Percentiles rank a stretch among this genome's conserved stretches.
phyloP scores from a whole-genome alignment of 208 protist species.

The Leishmania arabica region DNA sequence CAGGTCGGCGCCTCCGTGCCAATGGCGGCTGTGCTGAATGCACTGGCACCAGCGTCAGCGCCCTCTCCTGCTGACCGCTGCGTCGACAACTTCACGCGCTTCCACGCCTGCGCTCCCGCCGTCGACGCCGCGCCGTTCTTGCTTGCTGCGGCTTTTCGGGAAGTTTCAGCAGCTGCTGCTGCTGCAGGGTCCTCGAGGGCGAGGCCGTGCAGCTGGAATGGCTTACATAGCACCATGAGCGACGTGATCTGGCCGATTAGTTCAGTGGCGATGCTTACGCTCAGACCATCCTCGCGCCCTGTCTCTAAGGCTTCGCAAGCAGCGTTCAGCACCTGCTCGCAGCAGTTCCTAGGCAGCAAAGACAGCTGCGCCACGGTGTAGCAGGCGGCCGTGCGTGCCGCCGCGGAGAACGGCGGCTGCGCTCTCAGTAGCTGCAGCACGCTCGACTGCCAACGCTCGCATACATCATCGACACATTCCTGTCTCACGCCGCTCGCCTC shows the following conservation, averaged over 20 bases:
- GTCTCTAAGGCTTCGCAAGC: slow-evolving; percentile 34
- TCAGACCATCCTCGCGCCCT: slow-evolving; percentile 22
- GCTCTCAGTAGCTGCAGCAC: slow-evolving; percentile 45
- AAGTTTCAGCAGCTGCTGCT: not conserved
- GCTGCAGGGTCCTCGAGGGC: slow-evolving; percentile 8
- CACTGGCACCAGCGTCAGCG: not conserved
- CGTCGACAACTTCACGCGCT: slow-evolving; percentile 11
- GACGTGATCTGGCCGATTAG: slow-evolving; percentile 41
- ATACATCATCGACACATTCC: slow-evolving; percentile 5
- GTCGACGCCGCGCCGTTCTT: not conserved
- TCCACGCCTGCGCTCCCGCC: not conserved
- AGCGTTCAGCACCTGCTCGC: slow-evolving; percentile 23
- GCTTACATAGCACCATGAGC: slow-evolving; percentile 35
- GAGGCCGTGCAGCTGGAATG: slow-evolving; percentile 26
- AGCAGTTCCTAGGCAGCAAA: slow-evolving; percentile 27
- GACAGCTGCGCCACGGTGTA: slow-evolving; percentile 53
- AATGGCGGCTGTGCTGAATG: not conserved
- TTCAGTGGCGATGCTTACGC: slow-evolving; percentile 38
- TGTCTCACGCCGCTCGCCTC: not conserved
- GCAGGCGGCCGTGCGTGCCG: slow-evolving; percentile 37
- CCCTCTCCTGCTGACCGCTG: slow-evolving; percentile 7
- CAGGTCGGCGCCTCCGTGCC: not conserved
- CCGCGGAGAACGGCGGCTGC: slow-evolving; percentile 43
- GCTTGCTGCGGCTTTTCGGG: not conserved
- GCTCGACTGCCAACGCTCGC: slow-evolving; percentile 20